Percentiles rank a stretch among this genome's conserved stretches.
Evolutionary conservation across 176 grass and related monocot species (phyloP).

Genomic region (Dendrocalamus sinicus): DNA sequence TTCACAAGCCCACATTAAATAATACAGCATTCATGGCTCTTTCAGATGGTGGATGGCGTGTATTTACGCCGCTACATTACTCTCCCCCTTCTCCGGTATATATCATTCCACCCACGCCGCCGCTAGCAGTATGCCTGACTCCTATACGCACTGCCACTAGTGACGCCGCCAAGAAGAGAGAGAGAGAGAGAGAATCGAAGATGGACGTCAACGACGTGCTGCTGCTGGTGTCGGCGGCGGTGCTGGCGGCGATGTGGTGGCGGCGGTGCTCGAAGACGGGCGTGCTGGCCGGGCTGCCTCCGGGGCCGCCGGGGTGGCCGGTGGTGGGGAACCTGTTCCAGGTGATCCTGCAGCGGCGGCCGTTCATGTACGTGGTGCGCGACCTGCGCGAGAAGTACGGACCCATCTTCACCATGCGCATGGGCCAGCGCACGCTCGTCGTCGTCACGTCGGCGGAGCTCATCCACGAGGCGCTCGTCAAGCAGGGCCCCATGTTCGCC

Average conservation of each 20-base stretch:
- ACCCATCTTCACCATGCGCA: constrained; percentile 96
- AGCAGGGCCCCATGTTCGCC: constrained; percentile 80
- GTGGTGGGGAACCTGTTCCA: constrained; percentile 96
- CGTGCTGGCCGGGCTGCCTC: constrained; percentile 63
- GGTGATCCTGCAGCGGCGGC: constrained; percentile 83
- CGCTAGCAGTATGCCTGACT: background rate
- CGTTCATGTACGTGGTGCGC: constrained; percentile 95
- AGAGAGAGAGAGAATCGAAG: background rate
- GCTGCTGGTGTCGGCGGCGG: constrained; percentile 45
- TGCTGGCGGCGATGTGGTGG: constrained; percentile 75
- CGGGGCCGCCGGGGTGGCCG: constrained; percentile 85
- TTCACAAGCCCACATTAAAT: constrained; percentile 44
- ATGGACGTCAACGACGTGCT: constrained; percentile 72
- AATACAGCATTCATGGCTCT: constrained; percentile 52
- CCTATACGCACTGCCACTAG: background rate
- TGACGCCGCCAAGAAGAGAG: background rate
- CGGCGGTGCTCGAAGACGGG: constrained; percentile 64
- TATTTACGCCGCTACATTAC: constrained; percentile 48
- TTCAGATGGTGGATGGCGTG: constrained; percentile 56
- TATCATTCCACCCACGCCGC: constrained; percentile 34
- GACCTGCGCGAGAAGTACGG: constrained; percentile 82
- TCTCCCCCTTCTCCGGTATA: constrained; percentile 33
- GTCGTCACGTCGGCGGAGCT: constrained; percentile 77
- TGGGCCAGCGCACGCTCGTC: constrained; percentile 90
- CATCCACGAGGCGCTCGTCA: constrained; percentile 95